Evolutionary conservation across 345 rosid genomes (phyloP), one percentile per base, ranked within the genome.

Genomic region (Cardiospermum halicacabum): DNA sequence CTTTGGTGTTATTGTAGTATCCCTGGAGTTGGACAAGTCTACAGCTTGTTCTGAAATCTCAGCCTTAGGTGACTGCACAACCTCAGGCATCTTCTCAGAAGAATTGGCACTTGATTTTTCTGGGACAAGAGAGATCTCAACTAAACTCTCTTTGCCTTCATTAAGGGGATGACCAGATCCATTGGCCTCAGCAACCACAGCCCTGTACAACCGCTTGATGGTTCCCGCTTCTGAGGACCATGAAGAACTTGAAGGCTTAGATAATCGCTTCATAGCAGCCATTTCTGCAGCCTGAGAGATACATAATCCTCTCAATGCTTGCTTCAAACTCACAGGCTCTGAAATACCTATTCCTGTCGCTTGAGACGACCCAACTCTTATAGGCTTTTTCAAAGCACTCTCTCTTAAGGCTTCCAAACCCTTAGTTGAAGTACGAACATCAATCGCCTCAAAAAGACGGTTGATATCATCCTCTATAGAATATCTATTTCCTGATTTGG

Each of bases 211-310:
- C 51, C 78, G 83, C 70, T 82, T 88, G 61, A 85, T 84, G 39
- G 79, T 69, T 64, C 86, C 85, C 3, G 86, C 82, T 73, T 88
- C 92, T 0, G 84, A 82, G 15, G 70, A 54, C 60, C 83, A 66
- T 15, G 82, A 69, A 25, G 83, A 75, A 76, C 67, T 74, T 6
- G 69, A 63, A 7, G 82, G 86, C 74, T 73, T 84, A 22, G 87
- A 77, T 61, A 82, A 67, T 47, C 91, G 80, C 77, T 88, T 88
- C 88, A 78, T 81, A 28, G 96, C 96, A 67, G 96, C 96, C 88
- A 84, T 80, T 71, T 88, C 92, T 1, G 92, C 86, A 47, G 96
- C 96, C 78, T 88, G 96, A 58, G 92, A 84, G 57, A 88, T 88
- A 70, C 86, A 88, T 60, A 88, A 80, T 31, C 92, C 89, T 73